Percentiles rank a stretch among this genome's conserved stretches.
Conservation (phyloP, 352 stramenopile species). For the Globisporangium perplexum region DNA sequence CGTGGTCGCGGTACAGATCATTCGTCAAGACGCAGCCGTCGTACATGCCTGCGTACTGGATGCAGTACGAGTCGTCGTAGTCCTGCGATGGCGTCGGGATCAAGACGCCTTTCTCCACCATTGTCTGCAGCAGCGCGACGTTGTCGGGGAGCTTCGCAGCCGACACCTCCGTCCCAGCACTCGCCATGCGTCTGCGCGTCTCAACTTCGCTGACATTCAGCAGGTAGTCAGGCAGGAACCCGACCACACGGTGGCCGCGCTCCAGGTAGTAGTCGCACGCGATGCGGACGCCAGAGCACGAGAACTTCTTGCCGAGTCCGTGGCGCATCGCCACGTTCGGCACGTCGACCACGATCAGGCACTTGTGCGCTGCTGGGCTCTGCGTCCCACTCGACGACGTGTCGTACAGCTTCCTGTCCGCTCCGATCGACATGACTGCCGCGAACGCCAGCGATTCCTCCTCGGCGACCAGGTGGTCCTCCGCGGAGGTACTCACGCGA, state of each 20-base stretch:
- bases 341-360: conserved; percentile 60
- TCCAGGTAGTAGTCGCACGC: conserved; percentile 65
- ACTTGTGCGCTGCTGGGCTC: conserved; percentile 19
- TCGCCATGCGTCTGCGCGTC: conserved; percentile 19
- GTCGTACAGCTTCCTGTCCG: conserved; percentile 19
- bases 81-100: conserved; percentile 81
- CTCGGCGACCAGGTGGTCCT: conserved; percentile 3
- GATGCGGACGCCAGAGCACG: conserved; percentile 64
- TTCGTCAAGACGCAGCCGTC: conserved; percentile 84
- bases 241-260: conserved; percentile 69
- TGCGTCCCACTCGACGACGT: conserved; percentile 13
- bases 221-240: conserved; percentile 83
- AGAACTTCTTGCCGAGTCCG: conserved; percentile 70
- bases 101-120: conserved; percentile 68
- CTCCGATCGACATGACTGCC: conserved; percentile 37
- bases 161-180: conserved; percentile 21
- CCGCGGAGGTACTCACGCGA: neutral
- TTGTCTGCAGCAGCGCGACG: conserved; percentile 48
- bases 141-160: conserved; percentile 70
- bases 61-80: conserved; percentile 90
- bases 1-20: conserved; percentile 83
- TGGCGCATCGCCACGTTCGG: conserved; percentile 83
- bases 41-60: conserved; percentile 77
- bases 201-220: conserved; percentile 49
- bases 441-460: conserved; percentile 22